Percentiles rank a stretch among this genome's conserved stretches.
phyloP scores from a whole-genome alignment of 2,329 filamentous ascomycete genomes.

The Colletotrichum sp. region DNA sequence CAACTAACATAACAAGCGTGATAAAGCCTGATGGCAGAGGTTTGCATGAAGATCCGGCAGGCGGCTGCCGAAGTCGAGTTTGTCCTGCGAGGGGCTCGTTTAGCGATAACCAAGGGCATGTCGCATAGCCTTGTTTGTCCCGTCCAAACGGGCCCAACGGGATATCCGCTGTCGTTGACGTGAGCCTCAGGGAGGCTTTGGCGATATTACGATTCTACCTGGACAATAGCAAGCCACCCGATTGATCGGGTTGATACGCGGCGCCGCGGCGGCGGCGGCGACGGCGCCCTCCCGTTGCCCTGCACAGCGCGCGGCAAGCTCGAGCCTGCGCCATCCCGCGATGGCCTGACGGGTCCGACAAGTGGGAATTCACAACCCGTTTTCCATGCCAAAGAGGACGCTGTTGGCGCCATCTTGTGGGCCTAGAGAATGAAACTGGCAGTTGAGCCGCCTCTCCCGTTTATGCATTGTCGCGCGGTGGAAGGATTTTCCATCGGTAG shows the following conservation, averaged over 20 bases:
- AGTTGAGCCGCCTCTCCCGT: background rate
- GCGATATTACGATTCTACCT: background rate
- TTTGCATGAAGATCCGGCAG: constrained; percentile 8
- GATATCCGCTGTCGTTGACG: background rate
- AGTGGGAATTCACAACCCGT: background rate
- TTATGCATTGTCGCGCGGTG: background rate
- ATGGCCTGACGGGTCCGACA: background rate
- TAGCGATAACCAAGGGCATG: background rate
- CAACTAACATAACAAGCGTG: background rate
- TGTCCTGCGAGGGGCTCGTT: background rate
- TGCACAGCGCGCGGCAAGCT: background rate
- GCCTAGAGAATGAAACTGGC: background rate
- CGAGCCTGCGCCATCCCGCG: background rate
- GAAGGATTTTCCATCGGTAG: background rate
- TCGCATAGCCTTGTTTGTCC: background rate
- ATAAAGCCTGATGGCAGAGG: background rate
- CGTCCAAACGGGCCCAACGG: background rate
- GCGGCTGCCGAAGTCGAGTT: background rate
- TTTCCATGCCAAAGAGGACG: background rate
- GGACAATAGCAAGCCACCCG: background rate
- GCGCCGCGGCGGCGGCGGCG: background rate
- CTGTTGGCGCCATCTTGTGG: background rate
- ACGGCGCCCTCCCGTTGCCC: background rate
- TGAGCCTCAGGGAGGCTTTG: background rate
- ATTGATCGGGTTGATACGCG: background rate